Conservation (phyloP, 768 basidiomycete species). For the Fistulinella prunicolor region DNA sequence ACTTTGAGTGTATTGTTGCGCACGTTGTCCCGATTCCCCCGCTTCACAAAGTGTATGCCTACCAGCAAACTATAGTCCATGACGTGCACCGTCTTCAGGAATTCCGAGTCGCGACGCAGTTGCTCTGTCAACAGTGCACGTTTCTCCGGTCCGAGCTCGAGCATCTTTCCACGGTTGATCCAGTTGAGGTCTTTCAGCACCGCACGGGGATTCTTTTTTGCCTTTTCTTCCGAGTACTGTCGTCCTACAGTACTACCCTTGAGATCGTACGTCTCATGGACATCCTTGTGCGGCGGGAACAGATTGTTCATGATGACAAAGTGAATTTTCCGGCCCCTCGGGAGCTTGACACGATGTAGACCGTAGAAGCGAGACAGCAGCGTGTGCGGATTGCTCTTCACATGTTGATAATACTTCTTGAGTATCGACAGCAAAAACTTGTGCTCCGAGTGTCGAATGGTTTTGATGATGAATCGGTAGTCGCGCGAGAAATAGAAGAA, state of each 20-base stretch:
- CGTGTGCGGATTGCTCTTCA: conserved; percentile 90
- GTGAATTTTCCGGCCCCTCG: conserved; percentile 91
- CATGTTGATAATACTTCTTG: conserved; percentile 78
- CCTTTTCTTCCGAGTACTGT: conserved; percentile 81
- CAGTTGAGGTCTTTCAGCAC: conserved; percentile 97
- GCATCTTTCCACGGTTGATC: conserved; percentile 72
- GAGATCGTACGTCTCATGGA: conserved; percentile 97
- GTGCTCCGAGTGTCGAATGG: conserved; percentile 92
- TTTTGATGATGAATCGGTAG: conserved; percentile 99
- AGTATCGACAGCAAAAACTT: conserved; percentile 88
- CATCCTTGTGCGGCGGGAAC: conserved; percentile 94
- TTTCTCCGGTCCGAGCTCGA: conserved; percentile 97
- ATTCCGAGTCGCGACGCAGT: conserved; percentile 80
- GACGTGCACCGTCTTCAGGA: conserved; percentile 77
- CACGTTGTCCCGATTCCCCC: conserved; percentile 91
- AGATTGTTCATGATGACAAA: conserved; percentile 99
- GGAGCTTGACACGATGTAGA: conserved; percentile 95
- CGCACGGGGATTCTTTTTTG: conserved; percentile 73
- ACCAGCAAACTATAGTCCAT: conserved; percentile 98
- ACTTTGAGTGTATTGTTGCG: conserved; percentile 88
- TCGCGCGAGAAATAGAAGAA: conserved; percentile 99
- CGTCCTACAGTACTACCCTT: conserved; percentile 94
- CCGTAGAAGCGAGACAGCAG: conserved; percentile 94
- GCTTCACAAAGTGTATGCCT: conserved; percentile 87
- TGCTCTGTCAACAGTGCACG: conserved; percentile 88